Percentiles rank a stretch among this genome's conserved stretches.
Conservation (phyloP, 1,284 basidiomycete genomes). For the Erythrobasidium hasegawianum region DNA sequence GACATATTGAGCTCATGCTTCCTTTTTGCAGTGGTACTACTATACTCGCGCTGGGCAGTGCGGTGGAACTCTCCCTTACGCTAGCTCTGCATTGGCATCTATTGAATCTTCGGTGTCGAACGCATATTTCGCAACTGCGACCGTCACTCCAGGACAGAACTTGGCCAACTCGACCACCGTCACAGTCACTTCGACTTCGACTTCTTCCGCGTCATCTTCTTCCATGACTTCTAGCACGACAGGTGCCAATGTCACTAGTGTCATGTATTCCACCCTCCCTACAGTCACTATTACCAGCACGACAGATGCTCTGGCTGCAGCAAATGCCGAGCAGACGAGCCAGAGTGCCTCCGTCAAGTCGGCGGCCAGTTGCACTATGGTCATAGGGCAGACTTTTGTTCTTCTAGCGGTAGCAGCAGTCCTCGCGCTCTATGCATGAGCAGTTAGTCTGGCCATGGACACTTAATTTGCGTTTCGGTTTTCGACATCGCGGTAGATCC, state of each 20-base stretch:
- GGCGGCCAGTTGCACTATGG: no score
- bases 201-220: constrained; percentile 18
- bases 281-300: no score
- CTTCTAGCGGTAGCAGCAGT: no score
- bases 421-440: no score
- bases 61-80: constrained; percentile 1
- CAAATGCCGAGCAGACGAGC: no score
- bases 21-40: constrained; percentile 37
- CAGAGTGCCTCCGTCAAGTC: no score
- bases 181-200: constrained; percentile 13
- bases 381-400: no score
- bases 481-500: no score
- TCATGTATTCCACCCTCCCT: not conserved
- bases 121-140: constrained; percentile 38
- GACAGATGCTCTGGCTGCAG: no score
- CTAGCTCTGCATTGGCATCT: not conserved
- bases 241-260: not conserved
- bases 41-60: constrained; percentile 36
- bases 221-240: not conserved
- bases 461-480: no score
- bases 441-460: no score
- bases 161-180: not conserved
- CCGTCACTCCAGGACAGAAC: constrained; percentile 21
- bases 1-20: not conserved
- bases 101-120: not conserved